Evolutionary conservation across 805 yeast genomes (phyloP).

Genomic region (Wickerhamiella siamensis): DNA sequence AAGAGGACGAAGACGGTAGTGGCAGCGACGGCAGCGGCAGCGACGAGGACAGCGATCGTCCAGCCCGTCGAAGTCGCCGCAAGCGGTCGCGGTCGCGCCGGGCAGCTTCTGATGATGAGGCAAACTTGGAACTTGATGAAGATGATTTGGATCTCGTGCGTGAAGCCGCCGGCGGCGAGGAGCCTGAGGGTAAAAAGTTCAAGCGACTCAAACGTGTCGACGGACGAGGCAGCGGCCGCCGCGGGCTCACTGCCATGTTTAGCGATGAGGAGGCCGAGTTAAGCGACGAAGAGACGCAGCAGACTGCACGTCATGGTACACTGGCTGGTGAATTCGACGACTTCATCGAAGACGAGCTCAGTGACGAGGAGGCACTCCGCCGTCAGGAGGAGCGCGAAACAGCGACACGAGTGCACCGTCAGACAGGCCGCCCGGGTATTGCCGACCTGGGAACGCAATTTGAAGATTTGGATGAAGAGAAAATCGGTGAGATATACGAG

Average conservation of each 20-base stretch:
- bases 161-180: slow-evolving; percentile 18
- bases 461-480: slow-evolving; percentile 65
- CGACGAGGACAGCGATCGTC: slow-evolving; percentile 15
- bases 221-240: slow-evolving; percentile 27
- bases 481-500: slow-evolving; percentile 82
- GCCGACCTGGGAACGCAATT: slow-evolving; percentile 19
- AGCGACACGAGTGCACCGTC: slow-evolving; percentile 9
- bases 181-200: slow-evolving; percentile 34
- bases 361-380: slow-evolving; percentile 61
- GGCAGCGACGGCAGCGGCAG: slow-evolving; percentile 12
- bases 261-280: slow-evolving; percentile 36
- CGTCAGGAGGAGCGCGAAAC: slow-evolving; percentile 37
- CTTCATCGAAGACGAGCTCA: slow-evolving; percentile 90
- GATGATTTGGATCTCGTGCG: slow-evolving; percentile 85
- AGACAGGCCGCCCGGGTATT: slow-evolving; percentile 6
- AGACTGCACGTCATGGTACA: slow-evolving; percentile 19
- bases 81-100: slow-evolving; percentile 13
- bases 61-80: slow-evolving; percentile 9
- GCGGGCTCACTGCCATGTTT: slow-evolving; percentile 45
- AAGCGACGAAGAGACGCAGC: slow-evolving; percentile 24
- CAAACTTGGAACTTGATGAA: slow-evolving; percentile 52
- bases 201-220: slow-evolving; percentile 75
- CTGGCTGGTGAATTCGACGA: slow-evolving; percentile 78
- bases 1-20: slow-evolving; percentile 41
- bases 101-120: slow-evolving; percentile 11